Conservation (phyloP, 495 filamentous ascomycete species). For the Jackrogersella multiformis region DNA sequence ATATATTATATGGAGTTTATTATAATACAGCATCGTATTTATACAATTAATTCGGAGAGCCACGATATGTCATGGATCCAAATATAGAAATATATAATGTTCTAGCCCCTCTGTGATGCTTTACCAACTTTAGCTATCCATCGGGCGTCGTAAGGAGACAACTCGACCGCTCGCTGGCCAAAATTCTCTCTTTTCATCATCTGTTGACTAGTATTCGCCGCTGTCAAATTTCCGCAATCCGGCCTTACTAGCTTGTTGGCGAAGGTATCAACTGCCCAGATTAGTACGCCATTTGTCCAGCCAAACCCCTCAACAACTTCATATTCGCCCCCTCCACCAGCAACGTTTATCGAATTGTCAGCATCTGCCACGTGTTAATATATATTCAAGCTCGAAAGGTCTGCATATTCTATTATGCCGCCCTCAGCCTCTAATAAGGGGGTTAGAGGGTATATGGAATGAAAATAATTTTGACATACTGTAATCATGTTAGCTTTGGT, state of each 20-base stretch:
- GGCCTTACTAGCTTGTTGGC: slow-evolving; percentile 52
- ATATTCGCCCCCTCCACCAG: slow-evolving; percentile 61
- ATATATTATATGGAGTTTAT: not conserved
- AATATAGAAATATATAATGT: not conserved
- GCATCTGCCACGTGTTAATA: slow-evolving; percentile 40
- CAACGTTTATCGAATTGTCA: slow-evolving; percentile 57
- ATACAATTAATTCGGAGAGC: not conserved
- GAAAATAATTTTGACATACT: slow-evolving; percentile 25
- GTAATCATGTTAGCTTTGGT: slow-evolving; percentile 15
- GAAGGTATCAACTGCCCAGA: slow-evolving; percentile 60
- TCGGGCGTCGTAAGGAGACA: slow-evolving; percentile 49
- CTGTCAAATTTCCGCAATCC: slow-evolving; percentile 55
- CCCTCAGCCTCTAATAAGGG: not conserved
- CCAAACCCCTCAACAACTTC: slow-evolving; percentile 63
- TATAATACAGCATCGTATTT: not conserved
- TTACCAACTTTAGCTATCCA: slow-evolving; percentile 53
- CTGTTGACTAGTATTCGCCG: slow-evolving; percentile 44
- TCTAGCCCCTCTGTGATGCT: not conserved
- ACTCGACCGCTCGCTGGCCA: slow-evolving; percentile 52
- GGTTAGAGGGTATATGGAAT: not conserved
- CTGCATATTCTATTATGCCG: not conserved
- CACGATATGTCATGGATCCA: not conserved
- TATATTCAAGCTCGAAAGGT: not conserved
- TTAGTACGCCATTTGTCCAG: slow-evolving; percentile 62
- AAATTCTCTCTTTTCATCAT: slow-evolving; percentile 25